Conservation (phyloP, 2,329 filamentous ascomycete species). For the Xylaria sp. region DNA sequence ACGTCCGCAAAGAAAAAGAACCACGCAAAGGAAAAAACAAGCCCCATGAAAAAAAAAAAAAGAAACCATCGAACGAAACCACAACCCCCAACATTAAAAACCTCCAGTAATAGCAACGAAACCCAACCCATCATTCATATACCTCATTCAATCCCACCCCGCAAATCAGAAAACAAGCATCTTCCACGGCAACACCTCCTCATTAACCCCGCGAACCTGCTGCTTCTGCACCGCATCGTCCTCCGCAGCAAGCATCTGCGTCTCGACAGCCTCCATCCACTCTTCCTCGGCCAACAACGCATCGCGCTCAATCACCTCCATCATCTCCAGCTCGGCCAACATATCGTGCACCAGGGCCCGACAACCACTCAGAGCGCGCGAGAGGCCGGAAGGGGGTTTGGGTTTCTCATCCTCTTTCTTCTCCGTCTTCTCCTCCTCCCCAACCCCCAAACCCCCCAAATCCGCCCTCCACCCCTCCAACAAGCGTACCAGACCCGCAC, state of each 20-base stretch:
- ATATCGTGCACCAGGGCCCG: conserved; percentile 50
- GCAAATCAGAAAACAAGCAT: conserved; percentile 13
- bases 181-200: conserved; percentile 31
- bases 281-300: conserved; percentile 50
- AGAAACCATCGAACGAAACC: no score
- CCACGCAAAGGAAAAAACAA: no score
- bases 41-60: no score
- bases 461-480: conserved; percentile 49
- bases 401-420: background rate
- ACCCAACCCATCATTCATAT: background rate
- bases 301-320: conserved; percentile 57
- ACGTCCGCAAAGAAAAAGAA: no score
- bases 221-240: conserved; percentile 9
- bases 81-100: no score
- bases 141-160: background rate
- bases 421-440: conserved; percentile 5
- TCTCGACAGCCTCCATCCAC: conserved; percentile 54
- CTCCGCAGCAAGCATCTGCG: conserved; percentile 33
- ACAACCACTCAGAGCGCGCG: conserved; percentile 24
- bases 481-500: conserved; percentile 45
- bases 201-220: conserved; percentile 3
- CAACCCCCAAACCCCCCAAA: conserved; percentile 33
- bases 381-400: conserved; percentile 24
- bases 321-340: conserved; percentile 56
- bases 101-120: no score